These are phyloP conservation scores for Delitschia confertaspora DNA, from an alignment of 495 filamentous ascomycete genomes.

Conservation along the genomic window DNA sequence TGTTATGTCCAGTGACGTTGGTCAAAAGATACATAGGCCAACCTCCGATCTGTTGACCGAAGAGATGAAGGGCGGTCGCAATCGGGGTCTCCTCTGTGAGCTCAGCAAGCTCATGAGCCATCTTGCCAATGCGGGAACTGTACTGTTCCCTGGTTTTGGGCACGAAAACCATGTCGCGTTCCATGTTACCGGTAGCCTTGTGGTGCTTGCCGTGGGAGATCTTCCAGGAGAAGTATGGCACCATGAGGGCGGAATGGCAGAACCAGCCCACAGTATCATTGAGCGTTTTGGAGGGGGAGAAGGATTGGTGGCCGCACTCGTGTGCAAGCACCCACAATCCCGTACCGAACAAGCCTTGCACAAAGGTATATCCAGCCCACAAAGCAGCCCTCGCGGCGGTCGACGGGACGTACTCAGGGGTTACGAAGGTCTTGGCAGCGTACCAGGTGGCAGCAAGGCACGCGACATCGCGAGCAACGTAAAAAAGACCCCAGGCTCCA, in stretches of 20 bases:
- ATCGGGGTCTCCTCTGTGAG: slow-evolving; percentile 92
- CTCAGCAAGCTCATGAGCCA: slow-evolving; percentile 73
- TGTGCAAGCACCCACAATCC: slow-evolving; percentile 80
- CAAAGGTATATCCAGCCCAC: slow-evolving; percentile 63
- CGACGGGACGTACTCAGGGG: slow-evolving; percentile 45
- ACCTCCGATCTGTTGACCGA: slow-evolving; percentile 79
- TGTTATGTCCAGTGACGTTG: slow-evolving; percentile 93
- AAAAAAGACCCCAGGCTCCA: slow-evolving; percentile 49
- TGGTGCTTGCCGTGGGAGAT: slow-evolving; percentile 67
- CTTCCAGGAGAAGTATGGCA: slow-evolving; percentile 71
- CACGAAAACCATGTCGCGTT: slow-evolving; percentile 96
- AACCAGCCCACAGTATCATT: slow-evolving; percentile 63
- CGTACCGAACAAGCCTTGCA: slow-evolving; percentile 70
- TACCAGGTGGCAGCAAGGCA: slow-evolving; percentile 57
- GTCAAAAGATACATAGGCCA: slow-evolving; percentile 79
- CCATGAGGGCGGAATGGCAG: slow-evolving; percentile 54
- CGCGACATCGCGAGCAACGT: slow-evolving; percentile 62
- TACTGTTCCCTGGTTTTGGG: slow-evolving; percentile 74
- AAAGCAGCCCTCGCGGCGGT: slow-evolving; percentile 40
- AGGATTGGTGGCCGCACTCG: slow-evolving; percentile 75
- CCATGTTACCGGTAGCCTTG: slow-evolving; percentile 88
- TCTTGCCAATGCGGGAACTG: slow-evolving; percentile 57
- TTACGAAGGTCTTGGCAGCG: slow-evolving; percentile 56
- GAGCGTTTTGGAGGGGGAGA: slow-evolving; percentile 51
- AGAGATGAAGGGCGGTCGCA: slow-evolving; percentile 57